Conservation (phyloP, 1,284 basidiomycete species). For the Ustilago crameri region DNA sequence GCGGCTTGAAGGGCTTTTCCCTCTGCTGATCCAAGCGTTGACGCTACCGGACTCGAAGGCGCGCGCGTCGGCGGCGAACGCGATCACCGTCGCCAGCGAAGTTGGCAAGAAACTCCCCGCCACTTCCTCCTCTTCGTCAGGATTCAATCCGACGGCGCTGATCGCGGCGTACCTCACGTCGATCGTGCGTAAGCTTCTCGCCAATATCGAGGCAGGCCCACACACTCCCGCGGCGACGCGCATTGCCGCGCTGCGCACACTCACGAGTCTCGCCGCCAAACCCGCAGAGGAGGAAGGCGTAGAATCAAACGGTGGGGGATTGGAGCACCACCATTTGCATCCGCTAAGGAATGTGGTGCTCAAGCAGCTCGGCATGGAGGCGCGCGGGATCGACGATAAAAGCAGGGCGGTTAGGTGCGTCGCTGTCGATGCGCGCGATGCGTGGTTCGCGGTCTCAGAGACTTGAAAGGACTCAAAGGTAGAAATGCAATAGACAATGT, state of each 20-base stretch:
- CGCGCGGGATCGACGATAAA: conserved; percentile 58
- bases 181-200: conserved; percentile 47
- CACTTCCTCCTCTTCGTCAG: not conserved
- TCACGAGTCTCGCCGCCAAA: conserved; percentile 83
- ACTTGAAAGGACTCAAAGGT: too few species aligned
- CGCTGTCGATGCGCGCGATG: conserved; percentile 61
- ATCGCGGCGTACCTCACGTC: conserved; percentile 28
- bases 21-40: conserved; percentile 85
- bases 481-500: too few species aligned
- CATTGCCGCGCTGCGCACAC: conserved; percentile 78
- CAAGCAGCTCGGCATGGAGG: conserved; percentile 74
- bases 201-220: conserved; percentile 23
- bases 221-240: conserved; percentile 74
- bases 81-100: conserved; percentile 77
- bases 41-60: conserved; percentile 79
- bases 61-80: conserved; percentile 82
- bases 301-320: conserved; percentile 1
- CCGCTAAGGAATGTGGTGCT: conserved; percentile 72
- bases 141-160: conserved; percentile 12
- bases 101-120: conserved; percentile 64
- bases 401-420: conserved; percentile 46
- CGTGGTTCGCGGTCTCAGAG: conserved; percentile 50
- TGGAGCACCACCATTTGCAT: conserved; percentile 35
- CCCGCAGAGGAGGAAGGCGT: conserved; percentile 76
- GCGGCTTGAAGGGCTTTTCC: conserved; percentile 76